Base-by-base conservation (phyloP, 495 filamentous ascomycete genomes). In the Lepidopterella palustris region DNA sequence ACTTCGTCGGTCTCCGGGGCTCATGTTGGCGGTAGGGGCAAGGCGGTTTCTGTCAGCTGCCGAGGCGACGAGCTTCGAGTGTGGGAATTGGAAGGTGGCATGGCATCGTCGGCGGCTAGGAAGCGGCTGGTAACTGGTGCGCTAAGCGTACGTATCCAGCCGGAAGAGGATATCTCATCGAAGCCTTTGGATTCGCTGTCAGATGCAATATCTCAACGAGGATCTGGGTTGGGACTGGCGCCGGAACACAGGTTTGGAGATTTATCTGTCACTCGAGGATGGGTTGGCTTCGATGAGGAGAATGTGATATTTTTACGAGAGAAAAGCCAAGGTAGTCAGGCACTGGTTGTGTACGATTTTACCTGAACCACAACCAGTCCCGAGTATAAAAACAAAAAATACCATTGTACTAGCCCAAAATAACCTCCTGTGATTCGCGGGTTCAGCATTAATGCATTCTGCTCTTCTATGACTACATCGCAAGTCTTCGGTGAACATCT, bases 221-320 rank as follows among this genome's bases (percentile, higher is more conserved):
- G 49, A 27, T 59, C 26, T 15, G 63, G 68, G 8, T 56, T 65
- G 8, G 60, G 63, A 5, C 42, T 62, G 21, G 60, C 65, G n/a
- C 27, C 68, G 10, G 64, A 65, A 15, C 45, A 65, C 45, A 53
- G 40, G n/a, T 57, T 60, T 39, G 68, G 65, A 52, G 68, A 69
- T 31, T 27, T 67, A 15, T 61, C 64, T 18, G 60, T 74, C 5
- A 76, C 74, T 35, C 74, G 77, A 59, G 80, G 85, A 39, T 95
- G 86, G 82, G 82, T 92, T 13, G 90, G 90, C 3, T 98, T 97
- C 71, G 90, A 97, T 68, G 93, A 97, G 32, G 90, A 97, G 72
- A 86, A 89, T 71, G 88, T 98, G 9, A 84, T 97, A 58, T 80
- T 97, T 49, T 76, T 96, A 48, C 85, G 88, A 49, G 89, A 92